phyloP scores from a whole-genome alignment of 805 yeast genomes.

The Starmerella scarabaei region DNA sequence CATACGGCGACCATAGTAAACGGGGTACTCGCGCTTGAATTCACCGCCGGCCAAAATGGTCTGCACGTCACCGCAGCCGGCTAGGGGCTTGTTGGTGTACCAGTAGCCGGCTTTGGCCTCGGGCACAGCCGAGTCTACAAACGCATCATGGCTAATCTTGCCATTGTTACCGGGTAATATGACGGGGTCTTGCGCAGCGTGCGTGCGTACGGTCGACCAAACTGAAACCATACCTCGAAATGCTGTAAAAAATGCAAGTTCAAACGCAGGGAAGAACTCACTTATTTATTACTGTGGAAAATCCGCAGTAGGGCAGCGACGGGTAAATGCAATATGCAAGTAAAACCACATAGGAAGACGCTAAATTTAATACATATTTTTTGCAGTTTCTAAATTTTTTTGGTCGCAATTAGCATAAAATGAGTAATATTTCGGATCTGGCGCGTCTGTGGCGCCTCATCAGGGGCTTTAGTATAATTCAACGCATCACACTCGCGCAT shows the following conservation, averaged over 20 bases:
- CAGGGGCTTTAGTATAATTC: too few species aligned
- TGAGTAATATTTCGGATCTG: too few species aligned
- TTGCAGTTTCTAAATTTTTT: too few species aligned
- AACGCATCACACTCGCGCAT: too few species aligned
- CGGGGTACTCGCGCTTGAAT: constrained; percentile 38
- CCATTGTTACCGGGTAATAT: constrained; percentile 4
- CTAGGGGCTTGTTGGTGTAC: constrained; percentile 47
- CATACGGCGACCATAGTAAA: constrained; percentile 70
- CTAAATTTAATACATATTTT: too few species aligned
- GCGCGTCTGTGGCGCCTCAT: too few species aligned
- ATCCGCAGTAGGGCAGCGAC: too few species aligned
- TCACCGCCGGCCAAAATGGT: constrained; percentile 56
- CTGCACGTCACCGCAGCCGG: constrained; percentile 65
- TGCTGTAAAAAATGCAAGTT: neutral
- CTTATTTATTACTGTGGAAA: too few species aligned
- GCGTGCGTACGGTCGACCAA: constrained; percentile 15
- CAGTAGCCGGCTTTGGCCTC: constrained; percentile 37
- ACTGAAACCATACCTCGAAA: constrained; percentile 4
- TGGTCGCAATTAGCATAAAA: too few species aligned
- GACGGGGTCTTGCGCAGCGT: constrained; percentile 15
- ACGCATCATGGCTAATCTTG: constrained; percentile 5
- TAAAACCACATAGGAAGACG: too few species aligned
- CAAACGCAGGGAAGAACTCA: too few species aligned
- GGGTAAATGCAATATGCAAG: too few species aligned
- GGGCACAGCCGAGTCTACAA: constrained; percentile 32